Evolutionary conservation across 768 basidiomycete genomes (phyloP).

Genomic region (Leccinellum rugosiceps): DNA sequence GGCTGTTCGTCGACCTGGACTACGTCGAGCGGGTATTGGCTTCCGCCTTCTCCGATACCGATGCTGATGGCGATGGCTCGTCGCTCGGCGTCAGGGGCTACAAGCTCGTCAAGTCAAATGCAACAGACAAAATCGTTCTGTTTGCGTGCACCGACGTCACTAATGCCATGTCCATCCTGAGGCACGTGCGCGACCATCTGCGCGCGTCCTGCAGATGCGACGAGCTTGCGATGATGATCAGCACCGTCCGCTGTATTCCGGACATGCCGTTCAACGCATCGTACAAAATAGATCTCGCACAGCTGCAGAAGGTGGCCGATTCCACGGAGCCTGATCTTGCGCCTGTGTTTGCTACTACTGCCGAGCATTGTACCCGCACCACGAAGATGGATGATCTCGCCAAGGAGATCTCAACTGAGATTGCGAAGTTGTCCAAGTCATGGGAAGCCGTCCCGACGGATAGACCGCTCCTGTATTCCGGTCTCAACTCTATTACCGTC

Average conservation of each 20-base stretch:
- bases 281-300: slow-evolving; percentile 29
- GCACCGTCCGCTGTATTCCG: slow-evolving; percentile 22
- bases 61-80: not conserved
- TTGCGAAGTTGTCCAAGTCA: slow-evolving; percentile 30
- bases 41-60: slow-evolving; percentile 20
- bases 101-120: slow-evolving; percentile 28
- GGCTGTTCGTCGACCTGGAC: slow-evolving; percentile 29
- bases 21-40: slow-evolving; percentile 26
- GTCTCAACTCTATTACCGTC: slow-evolving; percentile 32
- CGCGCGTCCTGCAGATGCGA: slow-evolving; percentile 13
- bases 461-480: slow-evolving; percentile 31
- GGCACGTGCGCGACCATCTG: slow-evolving; percentile 21
- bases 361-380: not conserved
- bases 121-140: slow-evolving; percentile 26
- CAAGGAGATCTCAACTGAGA: slow-evolving; percentile 33
- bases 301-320: slow-evolving; percentile 26
- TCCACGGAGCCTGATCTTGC: slow-evolving; percentile 8
- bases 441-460: slow-evolving; percentile 26
- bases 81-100: slow-evolving; percentile 17
- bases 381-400: slow-evolving; percentile 21
- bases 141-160: slow-evolving; percentile 18
- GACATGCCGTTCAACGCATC: slow-evolving; percentile 32
- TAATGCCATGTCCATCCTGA: slow-evolving; percentile 22
- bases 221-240: slow-evolving; percentile 22
- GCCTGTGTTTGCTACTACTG: slow-evolving; percentile 15